phyloP scores from a whole-genome alignment of 2,329 filamentous ascomycete genomes.

The Magnaporthales sp. region DNA sequence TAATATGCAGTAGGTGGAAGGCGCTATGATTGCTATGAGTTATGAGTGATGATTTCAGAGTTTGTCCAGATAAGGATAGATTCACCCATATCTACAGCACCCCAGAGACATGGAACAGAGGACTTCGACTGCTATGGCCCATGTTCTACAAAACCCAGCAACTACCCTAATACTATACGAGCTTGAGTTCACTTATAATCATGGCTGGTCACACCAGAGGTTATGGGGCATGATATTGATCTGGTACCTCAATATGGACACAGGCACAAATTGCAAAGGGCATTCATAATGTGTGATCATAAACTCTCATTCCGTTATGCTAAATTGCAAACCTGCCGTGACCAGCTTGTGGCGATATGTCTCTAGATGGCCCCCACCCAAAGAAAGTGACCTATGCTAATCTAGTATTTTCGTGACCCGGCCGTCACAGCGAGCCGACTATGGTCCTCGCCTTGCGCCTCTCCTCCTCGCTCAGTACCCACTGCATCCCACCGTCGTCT shows the following conservation, averaged over 20 bases:
- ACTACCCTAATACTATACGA: neutral
- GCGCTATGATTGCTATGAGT: neutral
- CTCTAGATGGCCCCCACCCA: neutral
- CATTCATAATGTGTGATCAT: neutral
- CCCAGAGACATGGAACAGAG: no score
- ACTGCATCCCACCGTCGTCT: slow-evolving; percentile 50
- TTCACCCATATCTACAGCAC: neutral
- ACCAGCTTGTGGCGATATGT: neutral
- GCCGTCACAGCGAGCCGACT: slow-evolving; percentile 30
- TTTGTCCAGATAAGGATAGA: neutral
- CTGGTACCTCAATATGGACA: neutral
- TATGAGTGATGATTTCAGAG: neutral
- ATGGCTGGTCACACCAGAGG: neutral
- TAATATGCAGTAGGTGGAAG: neutral
- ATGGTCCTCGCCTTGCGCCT: slow-evolving; percentile 62
- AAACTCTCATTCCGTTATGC: neutral
- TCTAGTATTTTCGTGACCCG: neutral
- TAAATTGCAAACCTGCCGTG: neutral
- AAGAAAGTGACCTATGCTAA: neutral
- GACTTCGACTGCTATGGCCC: no score
- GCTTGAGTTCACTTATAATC: neutral
- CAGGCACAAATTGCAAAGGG: neutral
- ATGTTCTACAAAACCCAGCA: no score
- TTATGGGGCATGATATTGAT: neutral
- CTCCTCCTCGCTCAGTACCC: slow-evolving; percentile 67